Evolutionary conservation across 2,329 filamentous ascomycete species (phyloP).

Genomic region (Beauveria bassiana): DNA sequence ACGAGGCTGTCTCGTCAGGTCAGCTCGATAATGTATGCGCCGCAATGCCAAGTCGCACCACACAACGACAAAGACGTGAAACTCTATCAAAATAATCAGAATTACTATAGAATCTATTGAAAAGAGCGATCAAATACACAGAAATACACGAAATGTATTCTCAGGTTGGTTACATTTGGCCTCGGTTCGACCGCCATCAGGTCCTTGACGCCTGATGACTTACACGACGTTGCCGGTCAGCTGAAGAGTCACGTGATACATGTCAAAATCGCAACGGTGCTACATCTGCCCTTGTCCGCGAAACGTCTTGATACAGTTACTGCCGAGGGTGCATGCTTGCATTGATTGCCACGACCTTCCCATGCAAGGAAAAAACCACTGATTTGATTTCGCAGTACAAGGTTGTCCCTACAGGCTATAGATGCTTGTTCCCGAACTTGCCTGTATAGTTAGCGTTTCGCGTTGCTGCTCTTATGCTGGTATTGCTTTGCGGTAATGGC

Average conservation of each 20-base stretch:
- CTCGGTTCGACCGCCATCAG: neutral
- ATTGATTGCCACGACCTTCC: neutral
- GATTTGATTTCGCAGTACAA: neutral
- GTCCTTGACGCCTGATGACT: conserved; percentile 1
- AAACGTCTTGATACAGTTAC: neutral
- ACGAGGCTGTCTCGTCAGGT: neutral
- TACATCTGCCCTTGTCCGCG: neutral
- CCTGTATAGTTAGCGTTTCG: neutral
- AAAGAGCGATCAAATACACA: neutral
- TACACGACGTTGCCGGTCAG: conserved; percentile 9
- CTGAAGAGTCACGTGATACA: neutral
- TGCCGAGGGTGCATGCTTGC: neutral
- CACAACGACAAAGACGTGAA: neutral
- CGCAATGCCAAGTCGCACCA: neutral
- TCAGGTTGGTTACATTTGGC: neutral
- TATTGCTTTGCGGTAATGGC: neutral
- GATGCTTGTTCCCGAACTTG: neutral
- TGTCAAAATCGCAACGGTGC: neutral
- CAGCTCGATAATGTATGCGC: neutral
- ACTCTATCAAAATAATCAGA: neutral
- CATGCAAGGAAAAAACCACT: neutral
- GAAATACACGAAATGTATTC: neutral
- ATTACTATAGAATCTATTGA: fast-evolving
- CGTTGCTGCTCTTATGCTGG: neutral
- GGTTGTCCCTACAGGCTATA: neutral